Evolutionary conservation across 768 basidiomycete genomes (phyloP).

Genomic region (Lentinula sp.): DNA sequence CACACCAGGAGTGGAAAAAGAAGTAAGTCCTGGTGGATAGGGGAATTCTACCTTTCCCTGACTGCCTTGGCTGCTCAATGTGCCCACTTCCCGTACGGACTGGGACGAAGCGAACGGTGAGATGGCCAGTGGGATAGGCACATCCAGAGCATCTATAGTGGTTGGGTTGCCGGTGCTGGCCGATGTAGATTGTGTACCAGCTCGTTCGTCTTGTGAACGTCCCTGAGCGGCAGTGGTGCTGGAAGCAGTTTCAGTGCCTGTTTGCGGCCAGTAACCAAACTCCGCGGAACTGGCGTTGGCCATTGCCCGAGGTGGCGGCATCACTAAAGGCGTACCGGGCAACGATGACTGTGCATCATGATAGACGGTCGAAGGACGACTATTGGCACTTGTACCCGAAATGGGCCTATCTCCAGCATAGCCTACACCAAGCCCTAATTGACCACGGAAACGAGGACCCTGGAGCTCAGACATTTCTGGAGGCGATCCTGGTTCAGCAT

Average conservation of each 20-base stretch:
- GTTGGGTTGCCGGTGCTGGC: conserved; percentile 1
- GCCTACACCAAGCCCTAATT: conserved; percentile 28
- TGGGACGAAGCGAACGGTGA: conserved; percentile 41
- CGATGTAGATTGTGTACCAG: conserved; percentile 5
- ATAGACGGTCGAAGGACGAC: conserved; percentile 42
- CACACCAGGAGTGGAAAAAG: background rate
- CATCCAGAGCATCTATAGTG: conserved; percentile 42
- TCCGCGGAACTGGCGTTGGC: conserved; percentile 30
- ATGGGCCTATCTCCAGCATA: conserved; percentile 44
- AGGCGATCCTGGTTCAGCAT: conserved; percentile 2
- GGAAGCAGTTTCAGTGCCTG: background rate
- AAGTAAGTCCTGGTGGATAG: conserved; percentile 5
- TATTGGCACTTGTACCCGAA: conserved; percentile 51
- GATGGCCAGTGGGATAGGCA: conserved; percentile 52
- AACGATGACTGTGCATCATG: conserved; percentile 55
- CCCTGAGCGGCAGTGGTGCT: conserved; percentile 1
- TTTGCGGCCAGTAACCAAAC: conserved; percentile 5
- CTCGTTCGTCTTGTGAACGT: background rate
- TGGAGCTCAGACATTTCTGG: conserved; percentile 15
- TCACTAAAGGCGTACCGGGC: conserved; percentile 31
- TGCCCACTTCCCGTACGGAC: conserved; percentile 27
- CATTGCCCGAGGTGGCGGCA: conserved; percentile 39
- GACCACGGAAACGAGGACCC: conserved; percentile 18
- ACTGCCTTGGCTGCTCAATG: conserved; percentile 23
- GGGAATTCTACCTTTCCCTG: background rate